Percentiles rank a stretch among this genome's conserved stretches.
Conservation (phyloP, 1,139 yeast genomes). For the Sugiyamaella pinicola region DNA sequence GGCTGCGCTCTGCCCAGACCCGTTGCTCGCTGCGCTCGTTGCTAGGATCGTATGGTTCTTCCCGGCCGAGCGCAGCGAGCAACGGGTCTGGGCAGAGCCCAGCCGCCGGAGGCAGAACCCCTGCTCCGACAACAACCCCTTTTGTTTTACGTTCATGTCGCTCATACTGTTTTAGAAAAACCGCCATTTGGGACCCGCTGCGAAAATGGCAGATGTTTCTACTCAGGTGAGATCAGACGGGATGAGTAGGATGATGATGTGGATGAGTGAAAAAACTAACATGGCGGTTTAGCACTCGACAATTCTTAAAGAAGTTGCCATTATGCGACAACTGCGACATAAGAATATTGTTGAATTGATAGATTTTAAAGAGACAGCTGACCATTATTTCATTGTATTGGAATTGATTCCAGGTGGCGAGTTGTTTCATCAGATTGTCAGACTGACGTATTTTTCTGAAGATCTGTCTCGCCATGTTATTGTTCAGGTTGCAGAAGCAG, state of each 20-base stretch:
- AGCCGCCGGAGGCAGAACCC: conserved; percentile 2
- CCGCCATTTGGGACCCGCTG: conserved; percentile 36
- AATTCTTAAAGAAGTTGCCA: conserved; percentile 80
- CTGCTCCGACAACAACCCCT: background rate
- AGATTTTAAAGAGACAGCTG: conserved; percentile 64
- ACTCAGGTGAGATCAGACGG: conserved; percentile 35
- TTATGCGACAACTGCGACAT: conserved; percentile 75
- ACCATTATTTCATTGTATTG: conserved; percentile 74
- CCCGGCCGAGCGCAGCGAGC: background rate
- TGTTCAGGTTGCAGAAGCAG: conserved; percentile 78
- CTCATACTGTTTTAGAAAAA: conserved; percentile 24
- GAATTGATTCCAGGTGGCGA: conserved; percentile 94
- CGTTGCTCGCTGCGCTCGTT: background rate
- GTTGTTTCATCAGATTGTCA: conserved; percentile 88
- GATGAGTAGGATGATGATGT: background rate
- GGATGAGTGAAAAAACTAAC: conserved; percentile 19
- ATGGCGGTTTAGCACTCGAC: conserved; percentile 47
- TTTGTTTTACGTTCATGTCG: conserved; percentile 2
- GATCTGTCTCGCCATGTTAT: conserved; percentile 83
- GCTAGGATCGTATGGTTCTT: background rate
- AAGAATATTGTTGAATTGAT: conserved; percentile 71
- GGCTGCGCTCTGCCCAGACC: background rate
- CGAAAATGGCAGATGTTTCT: conserved; percentile 36
- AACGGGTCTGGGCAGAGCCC: background rate
- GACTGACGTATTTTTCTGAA: conserved; percentile 87